phyloP scores from a whole-genome alignment of 805 yeast genomes.

The Candida cerambycidarum region DNA sequence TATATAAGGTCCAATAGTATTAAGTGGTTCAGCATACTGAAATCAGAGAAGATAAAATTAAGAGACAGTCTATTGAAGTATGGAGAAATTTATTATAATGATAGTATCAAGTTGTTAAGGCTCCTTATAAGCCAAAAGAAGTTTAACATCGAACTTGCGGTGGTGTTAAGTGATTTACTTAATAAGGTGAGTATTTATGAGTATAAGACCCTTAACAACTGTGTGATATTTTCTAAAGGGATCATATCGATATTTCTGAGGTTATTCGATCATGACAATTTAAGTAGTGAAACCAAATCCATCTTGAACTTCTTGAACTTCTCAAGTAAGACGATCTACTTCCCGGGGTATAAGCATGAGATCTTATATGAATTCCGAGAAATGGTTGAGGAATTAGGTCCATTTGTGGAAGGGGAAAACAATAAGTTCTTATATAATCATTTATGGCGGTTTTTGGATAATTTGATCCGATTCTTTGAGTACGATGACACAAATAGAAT shows the following conservation, averaged over 20 bases:
- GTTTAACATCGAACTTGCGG: slow-evolving; percentile 16
- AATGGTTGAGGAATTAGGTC: slow-evolving; percentile 7
- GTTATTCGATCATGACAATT: slow-evolving; percentile 4
- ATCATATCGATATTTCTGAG: slow-evolving; percentile 20
- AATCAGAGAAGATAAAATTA: slow-evolving; percentile 2
- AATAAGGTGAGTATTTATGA: slow-evolving; percentile 24
- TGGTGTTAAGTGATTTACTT: slow-evolving; percentile 20
- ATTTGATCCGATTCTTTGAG: slow-evolving; percentile 6
- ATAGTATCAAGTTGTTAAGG: slow-evolving; percentile 9
- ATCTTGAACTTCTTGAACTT: slow-evolving; percentile 17
- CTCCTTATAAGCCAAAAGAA: slow-evolving; percentile 3
- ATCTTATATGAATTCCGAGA: slow-evolving; percentile 16
- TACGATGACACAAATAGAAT: too few species aligned
- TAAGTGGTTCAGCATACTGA: slow-evolving; percentile 10
- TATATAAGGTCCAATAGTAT: slow-evolving; percentile 13
- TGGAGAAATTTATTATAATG: slow-evolving; percentile 13
- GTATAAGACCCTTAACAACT: slow-evolving; percentile 17
- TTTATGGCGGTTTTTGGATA: neutral
- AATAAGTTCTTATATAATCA: slow-evolving; percentile 5
- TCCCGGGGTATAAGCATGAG: slow-evolving; percentile 18
- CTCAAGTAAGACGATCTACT: slow-evolving; percentile 17
- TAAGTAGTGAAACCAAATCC: slow-evolving; percentile 5
- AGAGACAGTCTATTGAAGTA: slow-evolving; percentile 1
- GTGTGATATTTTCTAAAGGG: slow-evolving; percentile 23
- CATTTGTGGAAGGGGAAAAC: neutral